Base-by-base conservation (phyloP, 306 rosid genomes). In the Cicer yamashitae region DNA sequence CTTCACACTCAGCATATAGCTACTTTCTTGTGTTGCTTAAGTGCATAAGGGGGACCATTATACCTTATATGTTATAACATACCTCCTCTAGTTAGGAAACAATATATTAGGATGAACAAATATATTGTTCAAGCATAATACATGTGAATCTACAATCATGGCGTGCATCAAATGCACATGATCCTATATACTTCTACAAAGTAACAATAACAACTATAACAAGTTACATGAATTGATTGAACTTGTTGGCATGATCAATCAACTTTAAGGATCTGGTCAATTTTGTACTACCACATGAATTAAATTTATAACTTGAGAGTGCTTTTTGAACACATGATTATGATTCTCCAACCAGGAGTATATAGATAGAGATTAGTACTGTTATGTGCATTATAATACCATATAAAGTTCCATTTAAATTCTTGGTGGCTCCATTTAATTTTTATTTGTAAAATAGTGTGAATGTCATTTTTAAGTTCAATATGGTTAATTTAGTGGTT, bases 81-180 rank as follows among this genome's bases (percentile, higher is more conserved):
- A 25, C 34, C 34, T 25, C 34, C 34, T 25, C 34, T 25, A 25
- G 34, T 25, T 25, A 25, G 34, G 34, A 25, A 25, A 25, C 34
- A 25, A 25, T 60, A 41, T 41, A 34, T 30, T 58, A 46, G 45
- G 40, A 61, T 65, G 75, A 69, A 54, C 57, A 50, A 50, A 50
- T 71, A 70, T 38, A 79, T 50, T 71, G 56, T 10, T 57, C 44
- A 71, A 80, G 77, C 91, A n/a, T n/a, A n/a, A 2, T 25, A 25
- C 34, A 87, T 87, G 96, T 86, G 89, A 71, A 60, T 51, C 63
- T 13, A 83, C 77, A 83, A 91, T 91, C 87, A 87, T 89, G 88
- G 73, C 59, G 57, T 80, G 81, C 91, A 86, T 89, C 73, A 84
- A 82, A 77, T 44, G 87, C 92, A 89, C 90, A 78, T 83, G 97